Conservation (phyloP, 2,329 filamentous ascomycete genomes). For the Hortaea sp. region DNA sequence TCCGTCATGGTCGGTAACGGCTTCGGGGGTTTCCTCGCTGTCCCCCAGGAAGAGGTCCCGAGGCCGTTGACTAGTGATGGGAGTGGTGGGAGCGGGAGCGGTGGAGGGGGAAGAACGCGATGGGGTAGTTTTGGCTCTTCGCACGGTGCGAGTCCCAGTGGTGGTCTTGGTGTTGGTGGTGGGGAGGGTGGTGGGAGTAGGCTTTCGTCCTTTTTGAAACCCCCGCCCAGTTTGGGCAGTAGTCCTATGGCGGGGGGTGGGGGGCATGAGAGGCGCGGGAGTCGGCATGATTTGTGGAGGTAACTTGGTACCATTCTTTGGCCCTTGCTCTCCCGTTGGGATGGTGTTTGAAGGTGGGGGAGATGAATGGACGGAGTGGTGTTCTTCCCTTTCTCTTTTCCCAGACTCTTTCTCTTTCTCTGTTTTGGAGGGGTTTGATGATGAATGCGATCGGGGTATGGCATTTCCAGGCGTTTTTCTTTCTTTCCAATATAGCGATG, state of each 20-base stretch:
- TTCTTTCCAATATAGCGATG: no score
- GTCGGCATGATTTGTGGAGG: constrained; percentile 26
- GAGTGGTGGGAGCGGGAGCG: constrained; percentile 4
- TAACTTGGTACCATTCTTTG: no score
- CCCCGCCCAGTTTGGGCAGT: constrained; percentile 16
- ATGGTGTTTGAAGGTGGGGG: background rate
- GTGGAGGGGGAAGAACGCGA: constrained; percentile 3
- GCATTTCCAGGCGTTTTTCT: no score
- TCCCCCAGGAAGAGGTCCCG: constrained; percentile 43
- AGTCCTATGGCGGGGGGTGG: constrained; percentile 9
- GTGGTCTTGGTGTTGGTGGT: background rate
- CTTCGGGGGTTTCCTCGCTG: constrained; percentile 55
- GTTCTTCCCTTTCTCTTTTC: no score
- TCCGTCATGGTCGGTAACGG: constrained; percentile 58
- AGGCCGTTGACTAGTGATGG: constrained; percentile 21
- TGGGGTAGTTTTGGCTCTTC: constrained; percentile 8
- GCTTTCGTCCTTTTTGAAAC: constrained; percentile 14
- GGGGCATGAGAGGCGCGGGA: constrained; percentile 19
- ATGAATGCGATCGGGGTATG: no score
- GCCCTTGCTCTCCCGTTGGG: no score
- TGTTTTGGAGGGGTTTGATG: no score
- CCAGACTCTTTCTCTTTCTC: no score
- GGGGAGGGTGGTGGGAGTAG: constrained; percentile 2
- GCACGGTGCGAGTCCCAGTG: constrained; percentile 4
- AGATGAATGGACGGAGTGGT: no score